Percentiles rank a stretch among this genome's conserved stretches.
These are phyloP conservation scores for Pseudozyma flocculosa DNA, from an alignment of 1,284 basidiomycete genomes.

Conservation along the genomic window DNA sequence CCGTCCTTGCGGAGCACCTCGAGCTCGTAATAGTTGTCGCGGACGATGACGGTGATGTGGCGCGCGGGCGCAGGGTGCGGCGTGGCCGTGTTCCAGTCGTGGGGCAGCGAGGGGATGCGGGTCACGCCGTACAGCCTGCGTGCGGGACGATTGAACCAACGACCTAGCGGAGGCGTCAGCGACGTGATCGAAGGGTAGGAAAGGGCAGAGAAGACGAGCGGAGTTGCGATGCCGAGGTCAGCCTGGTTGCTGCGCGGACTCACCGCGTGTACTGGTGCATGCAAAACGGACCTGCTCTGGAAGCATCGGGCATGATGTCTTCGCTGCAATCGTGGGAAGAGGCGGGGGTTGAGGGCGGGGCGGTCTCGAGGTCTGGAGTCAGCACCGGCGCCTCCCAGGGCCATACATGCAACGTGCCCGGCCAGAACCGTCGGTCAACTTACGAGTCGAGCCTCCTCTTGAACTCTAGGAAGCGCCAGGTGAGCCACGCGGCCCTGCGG, in stretches of 20 bases:
- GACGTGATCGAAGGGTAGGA: slow-evolving; percentile 6
- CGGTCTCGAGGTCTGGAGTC: no score
- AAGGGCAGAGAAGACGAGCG: slow-evolving; percentile 7
- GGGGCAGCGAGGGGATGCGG: slow-evolving; percentile 58
- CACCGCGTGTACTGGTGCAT: slow-evolving; percentile 65
- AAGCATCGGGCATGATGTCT: slow-evolving; percentile 64
- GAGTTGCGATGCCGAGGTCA: neutral
- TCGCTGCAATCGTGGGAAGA: slow-evolving; percentile 54
- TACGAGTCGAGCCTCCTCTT: slow-evolving; percentile 70
- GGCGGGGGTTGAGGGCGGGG: neutral
- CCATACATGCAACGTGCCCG: no score
- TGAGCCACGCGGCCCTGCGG: slow-evolving; percentile 79
- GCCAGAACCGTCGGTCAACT: no score
- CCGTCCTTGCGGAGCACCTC: slow-evolving; percentile 62
- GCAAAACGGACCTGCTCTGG: slow-evolving; percentile 64
- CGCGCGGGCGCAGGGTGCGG: slow-evolving; percentile 62
- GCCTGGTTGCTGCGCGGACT: slow-evolving; percentile 33
- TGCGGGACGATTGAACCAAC: slow-evolving; percentile 64
- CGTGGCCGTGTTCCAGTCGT: slow-evolving; percentile 59
- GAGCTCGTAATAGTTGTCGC: slow-evolving; percentile 80
- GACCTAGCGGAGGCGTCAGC: slow-evolving; percentile 26
- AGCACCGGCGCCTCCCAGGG: no score
- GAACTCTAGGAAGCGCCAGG: slow-evolving; percentile 75
- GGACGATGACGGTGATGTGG: slow-evolving; percentile 72
- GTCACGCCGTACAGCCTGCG: slow-evolving; percentile 61